Conservation (phyloP, 2,329 filamentous ascomycete species). For the Pseudopyrenochaeta lycopersici region DNA sequence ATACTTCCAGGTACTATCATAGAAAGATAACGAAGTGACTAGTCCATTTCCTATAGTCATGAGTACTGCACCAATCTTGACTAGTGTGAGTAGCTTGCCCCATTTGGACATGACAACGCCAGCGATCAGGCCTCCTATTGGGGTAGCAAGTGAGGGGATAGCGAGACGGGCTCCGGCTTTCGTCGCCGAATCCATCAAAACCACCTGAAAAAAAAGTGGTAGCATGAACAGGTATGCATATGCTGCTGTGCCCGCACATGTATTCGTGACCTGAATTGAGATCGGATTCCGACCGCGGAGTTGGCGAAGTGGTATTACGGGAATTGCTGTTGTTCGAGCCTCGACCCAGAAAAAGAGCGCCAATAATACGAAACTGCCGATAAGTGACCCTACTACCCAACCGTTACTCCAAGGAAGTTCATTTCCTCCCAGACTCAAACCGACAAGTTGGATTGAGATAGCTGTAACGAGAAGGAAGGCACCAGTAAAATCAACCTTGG, state of each 20-base stretch:
- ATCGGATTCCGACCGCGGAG: constrained; percentile 64
- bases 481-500: constrained; percentile 66
- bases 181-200: constrained; percentile 65
- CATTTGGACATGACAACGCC: constrained; percentile 60
- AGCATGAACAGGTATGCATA: constrained; percentile 65
- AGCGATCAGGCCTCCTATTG: constrained; percentile 55
- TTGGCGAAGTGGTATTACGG: constrained; percentile 60
- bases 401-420: constrained; percentile 54
- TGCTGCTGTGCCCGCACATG: constrained; percentile 68
- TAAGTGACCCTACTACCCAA: constrained; percentile 42
- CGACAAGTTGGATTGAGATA: constrained; percentile 63
- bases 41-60: constrained; percentile 57
- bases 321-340: constrained; percentile 52
- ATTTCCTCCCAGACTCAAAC: constrained; percentile 57
- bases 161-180: constrained; percentile 56
- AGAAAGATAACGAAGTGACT: constrained; percentile 52
- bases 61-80: constrained; percentile 51
- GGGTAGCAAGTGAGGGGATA: constrained; percentile 57
- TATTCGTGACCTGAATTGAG: constrained; percentile 66
- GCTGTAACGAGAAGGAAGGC: constrained; percentile 66
- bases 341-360: constrained; percentile 40
- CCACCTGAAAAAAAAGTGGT: constrained; percentile 69
- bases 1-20: constrained; percentile 57
- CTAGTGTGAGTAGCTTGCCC: constrained; percentile 54
- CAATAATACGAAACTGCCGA: neutral